phyloP scores from a whole-genome alignment of 75 land plant genomes.

The Picea sitchensis region DNA sequence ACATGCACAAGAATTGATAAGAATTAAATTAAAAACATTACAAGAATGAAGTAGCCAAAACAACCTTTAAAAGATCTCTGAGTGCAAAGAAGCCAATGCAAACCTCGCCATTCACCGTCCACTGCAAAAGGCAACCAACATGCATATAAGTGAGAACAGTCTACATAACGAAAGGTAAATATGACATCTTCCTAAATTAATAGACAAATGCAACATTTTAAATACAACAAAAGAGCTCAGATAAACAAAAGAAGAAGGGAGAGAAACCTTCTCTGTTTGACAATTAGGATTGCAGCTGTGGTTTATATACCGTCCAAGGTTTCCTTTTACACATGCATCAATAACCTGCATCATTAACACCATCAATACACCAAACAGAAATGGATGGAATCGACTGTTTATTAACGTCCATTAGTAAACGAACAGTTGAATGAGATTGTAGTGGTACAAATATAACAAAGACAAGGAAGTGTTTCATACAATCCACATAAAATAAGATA shows the following conservation, averaged over 20 bases:
- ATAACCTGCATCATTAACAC: conserved; percentile 55
- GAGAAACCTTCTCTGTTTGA: conserved; percentile 81
- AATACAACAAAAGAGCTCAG: background rate
- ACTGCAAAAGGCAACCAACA: conserved; percentile 38
- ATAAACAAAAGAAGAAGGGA: background rate
- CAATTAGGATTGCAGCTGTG: conserved; percentile 99
- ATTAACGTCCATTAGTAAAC: no score
- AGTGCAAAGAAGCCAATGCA: conserved; percentile 90
- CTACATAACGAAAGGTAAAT: background rate
- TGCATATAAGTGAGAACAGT: background rate
- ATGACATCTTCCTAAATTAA: background rate
- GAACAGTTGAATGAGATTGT: no score
- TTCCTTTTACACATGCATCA: conserved; percentile 96
- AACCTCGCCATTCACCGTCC: conserved; percentile 95
- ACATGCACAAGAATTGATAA: background rate
- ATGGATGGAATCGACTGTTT: no score
- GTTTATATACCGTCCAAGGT: conserved; percentile 90
- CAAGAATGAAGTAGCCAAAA: background rate
- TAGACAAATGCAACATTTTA: background rate
- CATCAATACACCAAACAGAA: conserved; percentile 9
- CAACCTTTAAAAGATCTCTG: conserved; percentile 77
- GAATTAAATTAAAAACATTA: background rate
- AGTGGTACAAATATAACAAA: no score
- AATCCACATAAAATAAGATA: no score
- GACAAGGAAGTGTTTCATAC: no score